Percentiles rank a stretch among this genome's conserved stretches.
These are phyloP conservation scores for Chloris gayana DNA, from an alignment of 176 grass and related monocot genomes.

Conservation along the genomic window DNA sequence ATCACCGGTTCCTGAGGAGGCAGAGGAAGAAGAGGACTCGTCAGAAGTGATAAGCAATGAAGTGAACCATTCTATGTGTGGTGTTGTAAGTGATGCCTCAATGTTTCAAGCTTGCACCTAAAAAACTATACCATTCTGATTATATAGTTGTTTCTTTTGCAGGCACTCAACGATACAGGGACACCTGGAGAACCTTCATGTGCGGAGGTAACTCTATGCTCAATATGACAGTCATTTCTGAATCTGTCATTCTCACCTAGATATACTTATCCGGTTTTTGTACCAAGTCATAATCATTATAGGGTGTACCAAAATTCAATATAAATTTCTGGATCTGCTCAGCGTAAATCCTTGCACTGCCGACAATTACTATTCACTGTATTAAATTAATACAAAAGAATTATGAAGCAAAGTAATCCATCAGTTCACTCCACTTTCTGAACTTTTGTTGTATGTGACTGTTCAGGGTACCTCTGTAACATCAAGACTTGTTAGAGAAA, in stretches of 20 bases:
- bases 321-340: neutral
- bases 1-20: constrained; percentile 88
- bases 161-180: constrained; percentile 51
- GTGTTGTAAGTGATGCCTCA: constrained; percentile 39
- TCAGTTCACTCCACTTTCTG: neutral
- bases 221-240: neutral
- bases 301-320: neutral
- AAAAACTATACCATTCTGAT: constrained; percentile 11
- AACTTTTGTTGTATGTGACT: neutral
- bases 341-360: neutral
- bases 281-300: neutral
- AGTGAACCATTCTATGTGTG: constrained; percentile 40
- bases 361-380: neutral
- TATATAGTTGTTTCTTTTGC: neutral
- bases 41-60: constrained; percentile 38
- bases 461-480: constrained; percentile 43
- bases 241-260: neutral
- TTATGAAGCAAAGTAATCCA: neutral
- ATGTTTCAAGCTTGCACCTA: constrained; percentile 8
- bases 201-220: constrained; percentile 49
- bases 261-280: neutral
- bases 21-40: constrained; percentile 70
- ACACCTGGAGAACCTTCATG: constrained; percentile 41
- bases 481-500: constrained; percentile 44
- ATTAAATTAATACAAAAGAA: neutral